Evolutionary conservation across 2,329 filamentous ascomycete species (phyloP).

Genomic region (Ceratocystis harringtonii): DNA sequence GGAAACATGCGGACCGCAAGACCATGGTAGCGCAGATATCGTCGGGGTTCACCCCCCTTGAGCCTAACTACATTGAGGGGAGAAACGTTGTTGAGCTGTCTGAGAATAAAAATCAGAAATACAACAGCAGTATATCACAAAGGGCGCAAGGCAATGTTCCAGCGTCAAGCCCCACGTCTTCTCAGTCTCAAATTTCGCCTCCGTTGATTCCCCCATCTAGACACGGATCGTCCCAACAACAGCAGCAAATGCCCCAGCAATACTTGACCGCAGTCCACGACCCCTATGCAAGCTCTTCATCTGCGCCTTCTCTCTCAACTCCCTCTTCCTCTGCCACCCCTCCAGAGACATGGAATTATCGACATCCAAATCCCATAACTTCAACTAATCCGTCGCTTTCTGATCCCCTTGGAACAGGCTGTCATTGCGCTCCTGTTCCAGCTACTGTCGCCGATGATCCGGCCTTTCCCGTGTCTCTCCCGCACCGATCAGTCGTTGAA

Average conservation of each 20-base stretch:
- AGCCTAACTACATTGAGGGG: neutral
- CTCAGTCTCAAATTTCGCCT: conserved; percentile 15
- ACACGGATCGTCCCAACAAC: neutral
- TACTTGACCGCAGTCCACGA: neutral
- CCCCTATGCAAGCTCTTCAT: neutral
- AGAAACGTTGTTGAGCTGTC: conserved; percentile 9
- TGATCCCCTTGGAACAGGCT: neutral
- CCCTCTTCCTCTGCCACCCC: conserved; percentile 8
- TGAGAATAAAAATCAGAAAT: conserved; percentile 10
- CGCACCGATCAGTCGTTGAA: conserved; percentile 5
- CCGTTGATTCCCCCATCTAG: conserved; percentile 1
- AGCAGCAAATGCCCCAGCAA: conserved; percentile 8
- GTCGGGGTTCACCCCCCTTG: conserved; percentile 8
- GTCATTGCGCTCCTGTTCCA: conserved; percentile 1
- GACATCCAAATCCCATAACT: neutral
- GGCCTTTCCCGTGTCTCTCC: conserved; percentile 7
- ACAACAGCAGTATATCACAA: conserved; percentile 11
- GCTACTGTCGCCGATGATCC: neutral
- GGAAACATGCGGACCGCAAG: neutral
- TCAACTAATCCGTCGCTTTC: neutral
- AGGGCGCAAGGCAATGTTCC: conserved; percentile 7
- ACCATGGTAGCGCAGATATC: neutral
- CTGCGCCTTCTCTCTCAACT: neutral
- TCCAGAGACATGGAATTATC: conserved; percentile 12
- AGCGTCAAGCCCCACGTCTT: conserved; percentile 14